These are phyloP conservation scores for Arthrobotrys pseudoclavata DNA, from an alignment of 2,329 filamentous ascomycete species.

Conservation along the genomic window DNA sequence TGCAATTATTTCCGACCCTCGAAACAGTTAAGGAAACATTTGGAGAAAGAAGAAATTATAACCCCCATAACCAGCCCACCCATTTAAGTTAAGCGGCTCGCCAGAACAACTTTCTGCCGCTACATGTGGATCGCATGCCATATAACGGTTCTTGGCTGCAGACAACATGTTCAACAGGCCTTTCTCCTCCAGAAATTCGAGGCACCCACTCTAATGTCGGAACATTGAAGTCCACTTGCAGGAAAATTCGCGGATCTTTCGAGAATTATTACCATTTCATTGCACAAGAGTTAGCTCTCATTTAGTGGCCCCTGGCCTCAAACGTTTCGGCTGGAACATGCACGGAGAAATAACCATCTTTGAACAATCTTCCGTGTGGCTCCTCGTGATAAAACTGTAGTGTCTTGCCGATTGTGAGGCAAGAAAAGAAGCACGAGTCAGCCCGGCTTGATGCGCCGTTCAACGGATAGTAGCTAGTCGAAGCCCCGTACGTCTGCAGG, in stretches of 20 bases:
- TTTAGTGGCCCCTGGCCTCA: slow-evolving; percentile 1
- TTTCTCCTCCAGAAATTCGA: slow-evolving; percentile 42
- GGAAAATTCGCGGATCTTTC: slow-evolving; percentile 51
- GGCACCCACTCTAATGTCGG: slow-evolving; percentile 34
- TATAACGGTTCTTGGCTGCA: slow-evolving; percentile 61
- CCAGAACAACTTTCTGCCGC: slow-evolving; percentile 53
- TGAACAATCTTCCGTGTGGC: slow-evolving; percentile 15
- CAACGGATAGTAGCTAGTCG: slow-evolving; percentile 38
- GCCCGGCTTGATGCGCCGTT: slow-evolving; percentile 36
- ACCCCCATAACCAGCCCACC: slow-evolving; percentile 31
- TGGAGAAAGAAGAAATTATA: slow-evolving; percentile 59
- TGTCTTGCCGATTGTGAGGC: slow-evolving; percentile 18
- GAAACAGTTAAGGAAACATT: slow-evolving; percentile 59
- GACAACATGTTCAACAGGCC: slow-evolving; percentile 38
- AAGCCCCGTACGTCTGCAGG: slow-evolving; percentile 30
- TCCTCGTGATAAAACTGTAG: slow-evolving; percentile 5
- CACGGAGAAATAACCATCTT: slow-evolving; percentile 33
- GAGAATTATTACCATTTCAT: slow-evolving; percentile 49
- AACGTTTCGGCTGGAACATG: slow-evolving; percentile 4
- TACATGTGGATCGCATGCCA: slow-evolving; percentile 59
- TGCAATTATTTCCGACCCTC: slow-evolving; percentile 59
- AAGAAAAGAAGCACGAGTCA: slow-evolving; percentile 22
- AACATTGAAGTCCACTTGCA: slow-evolving; percentile 31
- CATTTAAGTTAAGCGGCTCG: slow-evolving; percentile 54
- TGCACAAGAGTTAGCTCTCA: slow-evolving; percentile 4